Evolutionary conservation across 805 yeast genomes (phyloP), one percentile per base, ranked within the genome.

Genomic region (Teunomyces lycoperdinae): DNA sequence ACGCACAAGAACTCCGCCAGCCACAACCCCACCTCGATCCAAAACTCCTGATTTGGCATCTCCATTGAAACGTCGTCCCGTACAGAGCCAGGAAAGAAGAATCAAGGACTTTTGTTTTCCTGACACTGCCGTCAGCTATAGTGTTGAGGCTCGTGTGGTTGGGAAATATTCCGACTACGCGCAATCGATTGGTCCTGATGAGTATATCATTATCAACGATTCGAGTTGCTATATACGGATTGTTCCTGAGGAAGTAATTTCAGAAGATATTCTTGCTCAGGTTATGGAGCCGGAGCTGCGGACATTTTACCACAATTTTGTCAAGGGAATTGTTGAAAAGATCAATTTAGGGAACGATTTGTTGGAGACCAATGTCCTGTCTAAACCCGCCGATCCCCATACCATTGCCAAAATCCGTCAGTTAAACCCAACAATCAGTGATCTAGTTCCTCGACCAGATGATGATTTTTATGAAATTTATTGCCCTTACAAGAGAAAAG

Each of bases 121-220:
- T 0, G 68, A 61, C 38, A 58, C 68, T 4, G 58, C 67, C 10
- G 52, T 64, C 42, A 58, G 62, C 44, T 64, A 63, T 48, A 58
- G 65, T 39, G 58, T 64, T 11, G 67, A 64, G 46, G 61, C 64
- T 2, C 50, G 64, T 7, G 55, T 63, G 13, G 57, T 64, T 33
- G 67, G 65, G 5, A 62, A 58, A 41, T 44, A 49, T 16, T 54
- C 62, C 7, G 55, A 58, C 24, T 60, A 63, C 51, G 51, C 53
- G 5, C 41, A 43, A 28, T 49, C 48, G 16, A 36, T 46, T 3
- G 36, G 44, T 34, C 45, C 49, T 4, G 62, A 61, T 26, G 64
- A 64, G 50, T 62, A 60, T 28, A 50, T 64, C 13, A 50, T 64
- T 16, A 51, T 64, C 3, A 57, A 58, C 16, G 64, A 64, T 10